phyloP scores from a whole-genome alignment of 2,329 filamentous ascomycete genomes.

The Calonectria leucothoes region DNA sequence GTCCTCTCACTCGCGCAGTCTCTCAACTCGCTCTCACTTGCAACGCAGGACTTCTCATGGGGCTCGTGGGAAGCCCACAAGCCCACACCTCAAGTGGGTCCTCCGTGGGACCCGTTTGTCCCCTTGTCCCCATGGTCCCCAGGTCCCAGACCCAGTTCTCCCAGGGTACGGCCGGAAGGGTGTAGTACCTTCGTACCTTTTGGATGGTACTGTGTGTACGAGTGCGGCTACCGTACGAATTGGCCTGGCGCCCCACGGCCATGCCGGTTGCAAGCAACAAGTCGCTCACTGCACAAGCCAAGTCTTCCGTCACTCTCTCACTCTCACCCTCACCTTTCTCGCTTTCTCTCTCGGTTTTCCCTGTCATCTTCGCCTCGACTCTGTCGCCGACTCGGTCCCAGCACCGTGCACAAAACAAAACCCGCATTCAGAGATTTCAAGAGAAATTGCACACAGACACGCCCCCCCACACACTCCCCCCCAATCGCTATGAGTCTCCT shows the following conservation, averaged over 20 bases:
- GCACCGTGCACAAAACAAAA: constrained; percentile 20
- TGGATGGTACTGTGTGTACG: constrained; percentile 39
- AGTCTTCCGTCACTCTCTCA: constrained; percentile 23
- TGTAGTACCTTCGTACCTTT: constrained; percentile 33
- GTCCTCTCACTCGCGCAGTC: constrained; percentile 28
- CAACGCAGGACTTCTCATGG: constrained; percentile 12
- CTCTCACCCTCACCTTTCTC: constrained; percentile 22
- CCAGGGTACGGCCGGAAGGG: constrained; percentile 39
- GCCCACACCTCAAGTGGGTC: constrained; percentile 15
- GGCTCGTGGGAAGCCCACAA: constrained; percentile 20
- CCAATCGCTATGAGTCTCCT: neutral
- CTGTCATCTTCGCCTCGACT: neutral
- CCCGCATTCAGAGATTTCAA: constrained; percentile 13
- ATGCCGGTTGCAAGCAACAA: constrained; percentile 31
- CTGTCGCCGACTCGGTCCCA: neutral
- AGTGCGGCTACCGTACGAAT: constrained; percentile 42
- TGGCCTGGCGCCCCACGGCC: constrained; percentile 37
- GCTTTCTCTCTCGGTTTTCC: constrained; percentile 20
- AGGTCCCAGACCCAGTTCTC: constrained; percentile 20
- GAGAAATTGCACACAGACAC: neutral
- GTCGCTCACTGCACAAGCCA: constrained; percentile 29
- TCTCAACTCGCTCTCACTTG: constrained; percentile 23
- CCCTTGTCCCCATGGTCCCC: constrained; percentile 20
- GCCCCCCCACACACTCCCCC: neutral
- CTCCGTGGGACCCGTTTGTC: constrained; percentile 25